Percentiles rank a stretch among this genome's conserved stretches.
Evolutionary conservation across 1,284 basidiomycete species (phyloP).

Genomic region (Sporisorium iseilematis-ciliati): DNA sequence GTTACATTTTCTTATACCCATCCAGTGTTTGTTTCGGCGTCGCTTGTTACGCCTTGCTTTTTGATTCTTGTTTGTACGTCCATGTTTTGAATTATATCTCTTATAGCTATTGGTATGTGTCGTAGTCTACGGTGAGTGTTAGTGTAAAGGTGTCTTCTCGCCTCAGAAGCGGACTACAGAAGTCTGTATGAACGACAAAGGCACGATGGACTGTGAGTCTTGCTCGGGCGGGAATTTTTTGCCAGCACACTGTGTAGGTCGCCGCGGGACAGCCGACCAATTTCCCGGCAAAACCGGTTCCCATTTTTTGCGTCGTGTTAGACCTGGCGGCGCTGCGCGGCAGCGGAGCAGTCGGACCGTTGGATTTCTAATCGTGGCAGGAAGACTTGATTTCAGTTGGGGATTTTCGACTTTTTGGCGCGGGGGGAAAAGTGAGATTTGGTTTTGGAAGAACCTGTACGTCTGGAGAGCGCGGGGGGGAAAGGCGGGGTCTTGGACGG

Average conservation of each 20-base stretch:
- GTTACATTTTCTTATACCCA: slow-evolving; percentile 10
- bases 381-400: not conserved
- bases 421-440: not conserved
- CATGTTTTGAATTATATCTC: not conserved
- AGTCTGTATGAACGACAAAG: too few relatives aligned
- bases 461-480: not conserved
- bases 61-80: not conserved
- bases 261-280: too few relatives aligned
- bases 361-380: slow-evolving; percentile 1
- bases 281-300: too few relatives aligned
- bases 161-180: too few relatives aligned
- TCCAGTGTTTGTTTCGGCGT: not conserved
- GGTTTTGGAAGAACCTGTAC: slow-evolving; percentile 1
- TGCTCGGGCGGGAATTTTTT: too few relatives aligned
- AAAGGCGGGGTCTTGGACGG: not conserved
- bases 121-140: not conserved
- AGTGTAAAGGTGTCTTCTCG: too few relatives aligned
- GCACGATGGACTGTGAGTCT: too few relatives aligned
- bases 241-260: too few relatives aligned
- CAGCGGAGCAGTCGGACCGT: slow-evolving; percentile 3
- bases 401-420: not conserved
- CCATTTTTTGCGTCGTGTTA: not conserved
- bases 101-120: not conserved
- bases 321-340: not conserved
- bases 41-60: not conserved